Percentiles rank a stretch among this genome's conserved stretches.
Evolutionary conservation across 345 rosid species (phyloP).

Genomic region (Gossypium turneri): DNA sequence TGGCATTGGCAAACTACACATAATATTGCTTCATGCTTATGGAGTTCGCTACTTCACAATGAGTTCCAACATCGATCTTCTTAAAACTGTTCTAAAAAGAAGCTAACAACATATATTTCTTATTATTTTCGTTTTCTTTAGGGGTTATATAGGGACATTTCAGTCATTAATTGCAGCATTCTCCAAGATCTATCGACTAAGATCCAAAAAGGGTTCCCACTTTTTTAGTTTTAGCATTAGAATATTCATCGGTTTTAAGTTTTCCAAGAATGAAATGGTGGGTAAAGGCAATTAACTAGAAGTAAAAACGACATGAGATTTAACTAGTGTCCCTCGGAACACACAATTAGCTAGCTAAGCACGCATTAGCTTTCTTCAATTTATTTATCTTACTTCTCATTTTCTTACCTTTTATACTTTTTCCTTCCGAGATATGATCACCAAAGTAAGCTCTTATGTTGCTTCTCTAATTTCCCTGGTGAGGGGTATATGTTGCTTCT

Average conservation of each 20-base stretch:
- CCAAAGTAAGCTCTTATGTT: not conserved
- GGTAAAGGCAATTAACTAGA: conserved; percentile 28
- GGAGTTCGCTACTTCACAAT: not conserved
- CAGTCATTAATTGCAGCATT: not conserved
- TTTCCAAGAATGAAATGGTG: conserved; percentile 26
- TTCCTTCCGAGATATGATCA: conserved; percentile 11
- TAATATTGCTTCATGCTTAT: not conserved
- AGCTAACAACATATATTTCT: not conserved
- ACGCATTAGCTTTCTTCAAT: conserved; percentile 4
- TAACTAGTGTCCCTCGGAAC: conserved; percentile 15
- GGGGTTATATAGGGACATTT: not conserved
- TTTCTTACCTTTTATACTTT: not conserved
- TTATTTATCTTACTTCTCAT: not conserved
- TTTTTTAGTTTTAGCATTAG: conserved; percentile 5
- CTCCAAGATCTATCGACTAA: conserved; percentile 1
- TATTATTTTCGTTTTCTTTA: not conserved
- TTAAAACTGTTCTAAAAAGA: not conserved
- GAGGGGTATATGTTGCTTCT: conserved; percentile 24
- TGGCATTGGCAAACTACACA: not conserved
- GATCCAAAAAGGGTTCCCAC: conserved; percentile 4
- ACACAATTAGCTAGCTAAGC: conserved; percentile 8
- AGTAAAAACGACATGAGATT: not conserved
- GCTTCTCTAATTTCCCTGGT: conserved; percentile 27
- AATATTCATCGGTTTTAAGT: not conserved
- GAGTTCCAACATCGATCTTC: not conserved